Percentiles rank a stretch among this genome's conserved stretches.
Evolutionary conservation across 2,329 filamentous ascomycete species (phyloP).

Genomic region (Cladosporium sp.): DNA sequence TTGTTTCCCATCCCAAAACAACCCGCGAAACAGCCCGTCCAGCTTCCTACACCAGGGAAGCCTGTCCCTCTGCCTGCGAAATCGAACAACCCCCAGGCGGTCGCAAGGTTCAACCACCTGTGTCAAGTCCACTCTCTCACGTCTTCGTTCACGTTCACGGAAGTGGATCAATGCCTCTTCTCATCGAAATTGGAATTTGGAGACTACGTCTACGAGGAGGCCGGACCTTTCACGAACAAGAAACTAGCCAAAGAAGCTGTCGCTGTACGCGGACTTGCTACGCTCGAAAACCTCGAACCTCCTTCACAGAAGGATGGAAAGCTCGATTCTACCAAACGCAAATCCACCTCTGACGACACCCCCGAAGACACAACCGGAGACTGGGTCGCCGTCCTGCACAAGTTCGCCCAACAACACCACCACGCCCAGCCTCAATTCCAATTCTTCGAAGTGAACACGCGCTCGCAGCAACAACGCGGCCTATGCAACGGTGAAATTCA

Average conservation of each 20-base stretch:
- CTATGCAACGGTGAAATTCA: conserved; percentile 24
- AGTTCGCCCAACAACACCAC: conserved; percentile 26
- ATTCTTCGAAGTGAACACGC: conserved; percentile 39
- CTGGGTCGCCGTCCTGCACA: conserved; percentile 46
- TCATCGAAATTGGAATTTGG: conserved; percentile 31
- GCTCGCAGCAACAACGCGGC: conserved; percentile 38
- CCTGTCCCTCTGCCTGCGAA: conserved; percentile 3
- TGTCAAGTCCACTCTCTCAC: conserved; percentile 31
- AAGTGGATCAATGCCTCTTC: conserved; percentile 10
- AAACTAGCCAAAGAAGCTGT: conserved; percentile 47
- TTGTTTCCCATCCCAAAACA: neutral
- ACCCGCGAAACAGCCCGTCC: neutral
- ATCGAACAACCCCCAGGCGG: conserved; percentile 16
- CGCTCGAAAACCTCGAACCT: conserved; percentile 36
- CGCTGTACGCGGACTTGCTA: conserved; percentile 37
- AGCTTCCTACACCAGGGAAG: neutral
- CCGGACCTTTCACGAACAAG: conserved; percentile 41
- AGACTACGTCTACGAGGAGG: conserved; percentile 28
- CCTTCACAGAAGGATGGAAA: conserved; percentile 28
- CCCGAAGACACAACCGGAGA: conserved; percentile 28
- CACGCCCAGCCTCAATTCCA: conserved; percentile 39
- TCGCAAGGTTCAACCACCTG: conserved; percentile 23
- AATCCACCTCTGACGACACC: conserved; percentile 25
- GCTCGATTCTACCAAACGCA: conserved; percentile 18
- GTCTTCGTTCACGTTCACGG: conserved; percentile 18